These are phyloP conservation scores for Aspergillus neoniger DNA, from an alignment of 2,329 filamentous ascomycete species.

Conservation along the genomic window DNA sequence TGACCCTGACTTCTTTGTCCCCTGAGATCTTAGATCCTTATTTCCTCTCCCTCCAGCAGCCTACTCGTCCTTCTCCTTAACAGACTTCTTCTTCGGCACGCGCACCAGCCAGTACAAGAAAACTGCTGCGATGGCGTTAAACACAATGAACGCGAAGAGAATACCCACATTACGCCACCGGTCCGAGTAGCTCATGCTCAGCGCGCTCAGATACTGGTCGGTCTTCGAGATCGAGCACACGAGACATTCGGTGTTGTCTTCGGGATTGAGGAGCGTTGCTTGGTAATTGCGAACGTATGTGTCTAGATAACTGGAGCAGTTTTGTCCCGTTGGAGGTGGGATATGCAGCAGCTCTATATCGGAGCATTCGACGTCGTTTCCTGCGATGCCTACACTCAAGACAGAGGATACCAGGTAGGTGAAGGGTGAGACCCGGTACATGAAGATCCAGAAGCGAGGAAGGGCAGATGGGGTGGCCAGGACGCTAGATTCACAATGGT, in stretches of 20 bases:
- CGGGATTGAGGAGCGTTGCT: conserved; percentile 65
- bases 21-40: neutral
- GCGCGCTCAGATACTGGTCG: conserved; percentile 54
- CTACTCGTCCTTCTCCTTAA: conserved; percentile 43
- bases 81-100: conserved; percentile 52
- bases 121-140: conserved; percentile 54
- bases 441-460: conserved; percentile 75
- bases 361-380: conserved; percentile 34
- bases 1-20: too few relatives aligned
- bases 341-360: conserved; percentile 37
- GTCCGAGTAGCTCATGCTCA: conserved; percentile 48
- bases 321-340: conserved; percentile 59
- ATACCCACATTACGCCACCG: conserved; percentile 60
- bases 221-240: conserved; percentile 45
- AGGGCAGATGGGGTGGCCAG: conserved; percentile 60
- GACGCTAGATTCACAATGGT: conserved; percentile 47
- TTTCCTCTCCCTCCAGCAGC: neutral
- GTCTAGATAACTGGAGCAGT: conserved; percentile 64
- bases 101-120: conserved; percentile 57
- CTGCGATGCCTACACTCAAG: conserved; percentile 36
- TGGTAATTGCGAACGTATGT: conserved; percentile 54
- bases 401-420: conserved; percentile 59
- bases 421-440: conserved; percentile 69
- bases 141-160: conserved; percentile 54
- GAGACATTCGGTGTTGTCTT: conserved; percentile 60